Base-by-base conservation (phyloP, 306 rosid genomes). In the Vicia villosa region DNA sequence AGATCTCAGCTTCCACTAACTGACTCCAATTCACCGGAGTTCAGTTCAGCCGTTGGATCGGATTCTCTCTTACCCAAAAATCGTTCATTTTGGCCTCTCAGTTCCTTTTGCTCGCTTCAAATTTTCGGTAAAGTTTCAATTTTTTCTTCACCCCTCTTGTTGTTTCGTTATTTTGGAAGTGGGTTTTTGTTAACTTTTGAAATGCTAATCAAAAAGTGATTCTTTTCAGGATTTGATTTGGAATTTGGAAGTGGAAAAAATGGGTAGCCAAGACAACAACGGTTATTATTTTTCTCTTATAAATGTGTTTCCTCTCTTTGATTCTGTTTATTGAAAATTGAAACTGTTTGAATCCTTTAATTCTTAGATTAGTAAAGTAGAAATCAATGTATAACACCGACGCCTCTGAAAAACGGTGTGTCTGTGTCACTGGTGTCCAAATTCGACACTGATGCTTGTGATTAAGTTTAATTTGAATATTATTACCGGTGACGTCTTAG, bases 241-340 rank as follows among this genome's bases (percentile, higher is more conserved):
- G 81, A 37, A 63, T 62, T 66, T 46, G 22, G 8, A 9, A 58
- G 47, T 16, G 5, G 37, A 42, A 30, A 63, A 37, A n/a, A 92
- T 92, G 97, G 93, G 86, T 51, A 79, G 85, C 88, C 77, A 73
- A 66, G 77, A 68, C 55, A 67, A 77, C 5, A 67, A 68, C 3
- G 86, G 96, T 91, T 89, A 56, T 32, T 62, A 0, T 52, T 56
- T 57, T 65, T 69, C 72, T 75, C 20, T 66, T 66, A 28, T 79
- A 57, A 43, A 28, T 75, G 73, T 70, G 72, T 37, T 62, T 14
- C 10, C 28, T 36, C 54, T 77, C 26, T 14, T 75, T 69, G 63
- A 28, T 50, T 74, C 5, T 37, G 20, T 65, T 28, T 36, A 15
- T 28, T 42, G 40, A 40, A 63, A 47, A 10, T 28, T 22, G 45